Percentiles rank a stretch among this genome's conserved stretches.
Conservation (phyloP, 345 rosid genomes). For the Eucalyptus camaldulensis region DNA sequence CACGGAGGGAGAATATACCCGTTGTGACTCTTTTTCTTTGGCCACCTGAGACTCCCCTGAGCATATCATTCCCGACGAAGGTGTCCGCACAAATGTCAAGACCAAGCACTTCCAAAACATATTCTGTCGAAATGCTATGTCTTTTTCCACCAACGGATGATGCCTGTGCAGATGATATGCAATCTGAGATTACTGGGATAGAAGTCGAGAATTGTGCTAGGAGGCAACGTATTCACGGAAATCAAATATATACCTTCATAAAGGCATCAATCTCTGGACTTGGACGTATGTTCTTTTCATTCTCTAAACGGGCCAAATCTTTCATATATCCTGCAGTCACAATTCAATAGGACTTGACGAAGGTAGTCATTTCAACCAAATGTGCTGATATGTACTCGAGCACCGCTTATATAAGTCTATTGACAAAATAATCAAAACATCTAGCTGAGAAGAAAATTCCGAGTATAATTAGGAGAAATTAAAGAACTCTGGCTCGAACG, state of each 20-base stretch:
- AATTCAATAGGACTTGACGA: not conserved
- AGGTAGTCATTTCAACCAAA: not conserved
- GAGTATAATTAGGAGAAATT: not conserved
- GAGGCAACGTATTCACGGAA: not conserved
- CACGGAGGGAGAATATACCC: conserved; percentile 28
- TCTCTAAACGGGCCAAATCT: conserved; percentile 61
- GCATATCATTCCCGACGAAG: conserved; percentile 81
- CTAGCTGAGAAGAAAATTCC: not conserved
- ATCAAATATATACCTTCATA: conserved; percentile 53
- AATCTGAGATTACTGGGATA: not conserved
- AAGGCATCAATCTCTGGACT: conserved; percentile 84
- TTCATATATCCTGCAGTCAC: conserved; percentile 38
- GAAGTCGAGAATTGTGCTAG: not conserved
- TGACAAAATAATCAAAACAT: not conserved
- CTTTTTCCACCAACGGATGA: conserved; percentile 60
- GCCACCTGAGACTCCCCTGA: conserved; percentile 96
- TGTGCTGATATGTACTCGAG: not conserved
- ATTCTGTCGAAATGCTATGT: conserved; percentile 78
- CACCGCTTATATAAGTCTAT: not conserved
- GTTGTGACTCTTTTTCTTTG: conserved; percentile 92
- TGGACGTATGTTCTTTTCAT: conserved; percentile 56
- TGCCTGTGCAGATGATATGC: conserved; percentile 31
- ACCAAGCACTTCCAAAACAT: conserved; percentile 79
- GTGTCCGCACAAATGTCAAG: conserved; percentile 87
- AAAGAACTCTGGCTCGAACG: not conserved